Percentiles rank a stretch among this genome's conserved stretches.
Evolutionary conservation across 108 stramenopile species (phyloP).

Genomic region (Halocafeteria seosinensis): DNA sequence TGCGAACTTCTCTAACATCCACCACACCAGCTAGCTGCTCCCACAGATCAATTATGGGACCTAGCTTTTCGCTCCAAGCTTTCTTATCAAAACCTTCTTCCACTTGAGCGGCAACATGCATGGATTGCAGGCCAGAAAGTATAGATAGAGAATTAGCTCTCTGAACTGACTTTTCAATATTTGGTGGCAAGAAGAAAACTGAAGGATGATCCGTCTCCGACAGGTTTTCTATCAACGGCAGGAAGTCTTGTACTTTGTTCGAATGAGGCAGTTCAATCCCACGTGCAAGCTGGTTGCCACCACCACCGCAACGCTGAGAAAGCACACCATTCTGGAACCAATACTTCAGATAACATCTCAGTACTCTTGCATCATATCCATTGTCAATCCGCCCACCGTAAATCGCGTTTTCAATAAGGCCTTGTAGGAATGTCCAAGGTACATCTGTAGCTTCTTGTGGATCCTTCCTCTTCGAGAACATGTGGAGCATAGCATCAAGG

Average conservation of each 20-base stretch:
- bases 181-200: background rate
- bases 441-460: conserved; percentile 8
- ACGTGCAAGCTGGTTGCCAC: background rate
- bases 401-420: conserved; percentile 39
- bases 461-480: background rate
- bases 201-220: background rate
- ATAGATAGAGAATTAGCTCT: background rate
- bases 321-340: background rate
- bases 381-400: conserved; percentile 46
- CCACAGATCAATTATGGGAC: background rate
- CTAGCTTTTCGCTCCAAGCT: background rate
- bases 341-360: conserved; percentile 5
- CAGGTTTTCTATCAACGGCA: background rate
- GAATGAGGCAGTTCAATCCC: background rate
- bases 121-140: background rate
- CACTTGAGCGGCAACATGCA: background rate
- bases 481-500: conserved; percentile 9
- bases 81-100: background rate
- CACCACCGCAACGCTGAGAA: background rate
- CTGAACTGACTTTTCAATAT: background rate
- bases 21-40: background rate
- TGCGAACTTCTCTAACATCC: background rate
- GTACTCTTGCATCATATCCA: conserved; percentile 32
- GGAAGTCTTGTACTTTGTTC: background rate
- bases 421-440: conserved; percentile 34